Conservation (phyloP, 73 alveolate genomes). For the Halteria grandinella region DNA sequence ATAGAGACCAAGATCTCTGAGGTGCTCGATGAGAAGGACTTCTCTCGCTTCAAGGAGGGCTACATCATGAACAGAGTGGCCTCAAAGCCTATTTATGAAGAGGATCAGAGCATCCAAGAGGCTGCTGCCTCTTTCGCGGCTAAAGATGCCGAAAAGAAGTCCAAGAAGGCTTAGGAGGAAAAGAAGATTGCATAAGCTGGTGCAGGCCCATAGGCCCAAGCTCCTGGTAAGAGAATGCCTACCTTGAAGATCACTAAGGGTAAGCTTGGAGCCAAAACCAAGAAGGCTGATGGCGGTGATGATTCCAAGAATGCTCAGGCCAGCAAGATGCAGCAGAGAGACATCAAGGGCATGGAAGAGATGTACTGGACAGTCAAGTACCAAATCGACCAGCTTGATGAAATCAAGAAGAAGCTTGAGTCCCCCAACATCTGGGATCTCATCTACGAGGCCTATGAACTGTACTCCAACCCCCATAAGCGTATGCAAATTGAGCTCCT, state of each 20-base stretch:
- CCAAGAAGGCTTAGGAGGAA: conserved; percentile 38
- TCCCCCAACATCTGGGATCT: conserved; percentile 79
- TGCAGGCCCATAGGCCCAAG: conserved; percentile 26
- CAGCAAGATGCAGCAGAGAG: conserved; percentile 60
- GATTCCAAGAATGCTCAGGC: conserved; percentile 36
- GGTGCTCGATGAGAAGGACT: conserved; percentile 59
- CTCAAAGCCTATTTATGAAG: conserved; percentile 60
- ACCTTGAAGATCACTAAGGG: conserved; percentile 44
- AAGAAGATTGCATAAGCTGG: conserved; percentile 31
- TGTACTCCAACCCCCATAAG: conserved; percentile 90
- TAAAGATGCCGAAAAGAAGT: conserved; percentile 57
- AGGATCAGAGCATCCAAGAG: conserved; percentile 54
- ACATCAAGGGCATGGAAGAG: conserved; percentile 64
- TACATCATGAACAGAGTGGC: conserved; percentile 64
- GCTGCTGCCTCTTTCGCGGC: conserved; percentile 64
- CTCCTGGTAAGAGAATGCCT: conserved; percentile 62
- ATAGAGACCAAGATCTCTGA: conserved; percentile 59
- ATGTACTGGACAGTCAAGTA: conserved; percentile 57
- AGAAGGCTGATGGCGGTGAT: conserved; percentile 61
- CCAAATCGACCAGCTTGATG: conserved; percentile 26
- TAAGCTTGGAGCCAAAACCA: conserved; percentile 64
- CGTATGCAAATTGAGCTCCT: conserved; percentile 90
- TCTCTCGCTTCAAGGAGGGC: conserved; percentile 52
- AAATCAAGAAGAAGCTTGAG: conserved; percentile 69
- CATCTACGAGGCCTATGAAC: conserved; percentile 88